Evolutionary conservation across 495 filamentous ascomycete genomes (phyloP).

Genomic region (Clohesyomyces aquaticus): DNA sequence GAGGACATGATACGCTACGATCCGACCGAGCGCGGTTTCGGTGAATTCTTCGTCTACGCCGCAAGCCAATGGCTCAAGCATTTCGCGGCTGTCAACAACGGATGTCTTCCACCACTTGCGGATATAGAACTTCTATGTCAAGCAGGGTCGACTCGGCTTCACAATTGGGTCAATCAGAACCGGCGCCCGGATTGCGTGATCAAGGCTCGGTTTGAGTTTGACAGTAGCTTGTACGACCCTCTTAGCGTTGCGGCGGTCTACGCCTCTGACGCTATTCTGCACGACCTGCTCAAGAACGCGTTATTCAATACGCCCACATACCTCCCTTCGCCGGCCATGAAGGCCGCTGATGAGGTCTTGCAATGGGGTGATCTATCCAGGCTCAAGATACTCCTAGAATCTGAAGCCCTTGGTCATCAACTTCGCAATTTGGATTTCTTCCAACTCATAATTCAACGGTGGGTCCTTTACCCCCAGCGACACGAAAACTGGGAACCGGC

Average conservation of each 20-base stretch:
- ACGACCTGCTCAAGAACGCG: conserved; percentile 16
- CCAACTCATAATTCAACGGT: conserved; percentile 6
- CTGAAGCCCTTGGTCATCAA: conserved; percentile 8
- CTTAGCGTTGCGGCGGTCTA: conserved; percentile 14
- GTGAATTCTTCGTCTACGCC: conserved; percentile 22
- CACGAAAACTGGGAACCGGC: conserved; percentile 9
- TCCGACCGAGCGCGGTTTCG: conserved; percentile 18
- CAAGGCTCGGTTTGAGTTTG: conserved; percentile 12
- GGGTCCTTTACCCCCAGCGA: not conserved
- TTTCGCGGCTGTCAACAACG: conserved; percentile 1
- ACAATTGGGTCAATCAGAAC: conserved; percentile 22
- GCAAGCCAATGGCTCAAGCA: conserved; percentile 17
- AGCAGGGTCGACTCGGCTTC: conserved; percentile 15
- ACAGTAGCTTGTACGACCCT: conserved; percentile 17
- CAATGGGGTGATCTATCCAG: conserved; percentile 19
- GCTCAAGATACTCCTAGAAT: conserved; percentile 9
- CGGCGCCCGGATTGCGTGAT: conserved; percentile 16
- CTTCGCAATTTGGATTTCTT: conserved; percentile 19
- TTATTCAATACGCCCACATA: conserved; percentile 7
- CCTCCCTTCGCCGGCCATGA: conserved; percentile 9
- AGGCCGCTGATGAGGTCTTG: conserved; percentile 16
- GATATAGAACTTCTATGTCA: conserved; percentile 16
- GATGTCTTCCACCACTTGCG: conserved; percentile 7
- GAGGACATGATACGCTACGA: conserved; percentile 23
- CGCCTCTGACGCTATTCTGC: conserved; percentile 12